phyloP scores from a whole-genome alignment of 495 filamentous ascomycete genomes.

The Neurospora sp. region DNA sequence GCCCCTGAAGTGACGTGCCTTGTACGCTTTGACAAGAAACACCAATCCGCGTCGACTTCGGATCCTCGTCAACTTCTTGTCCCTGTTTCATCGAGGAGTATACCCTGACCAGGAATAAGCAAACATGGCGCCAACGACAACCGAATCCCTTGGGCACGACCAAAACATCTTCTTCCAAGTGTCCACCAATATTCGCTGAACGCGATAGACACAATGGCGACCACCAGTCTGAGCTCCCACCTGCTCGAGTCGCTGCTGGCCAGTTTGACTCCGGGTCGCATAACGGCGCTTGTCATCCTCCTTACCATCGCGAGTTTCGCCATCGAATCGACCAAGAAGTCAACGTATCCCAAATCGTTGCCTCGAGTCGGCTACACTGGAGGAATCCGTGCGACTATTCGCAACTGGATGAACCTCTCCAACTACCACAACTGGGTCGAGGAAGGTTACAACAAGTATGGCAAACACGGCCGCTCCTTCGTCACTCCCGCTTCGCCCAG shows the following conservation, averaged over 20 bases:
- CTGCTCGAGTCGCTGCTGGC: slow-evolving; percentile 20
- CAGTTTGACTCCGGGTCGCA: slow-evolving; percentile 11
- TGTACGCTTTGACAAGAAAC: neutral
- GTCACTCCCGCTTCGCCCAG: slow-evolving; percentile 21
- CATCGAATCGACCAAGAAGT: slow-evolving; percentile 23
- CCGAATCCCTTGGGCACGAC: neutral
- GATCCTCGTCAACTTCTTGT: neutral
- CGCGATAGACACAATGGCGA: neutral
- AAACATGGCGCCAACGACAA: neutral
- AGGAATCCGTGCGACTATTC: slow-evolving; percentile 17
- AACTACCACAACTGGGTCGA: slow-evolving; percentile 22
- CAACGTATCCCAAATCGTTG: slow-evolving; percentile 22
- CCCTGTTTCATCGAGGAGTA: neutral
- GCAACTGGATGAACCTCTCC: slow-evolving; percentile 19
- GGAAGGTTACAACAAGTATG: slow-evolving; percentile 29
- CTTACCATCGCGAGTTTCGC: slow-evolving; percentile 22
- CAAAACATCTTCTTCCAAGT: neutral
- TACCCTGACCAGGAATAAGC: neutral
- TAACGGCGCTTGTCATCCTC: slow-evolving; percentile 8
- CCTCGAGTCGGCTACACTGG: slow-evolving; percentile 23
- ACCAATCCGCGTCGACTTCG: neutral
- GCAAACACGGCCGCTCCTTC: slow-evolving; percentile 22
- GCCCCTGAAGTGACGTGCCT: neutral
- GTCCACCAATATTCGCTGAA: neutral
- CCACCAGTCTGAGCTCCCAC: slow-evolving; percentile 12